Evolutionary conservation across 768 basidiomycete species (phyloP), one percentile per base, ranked within the genome.

Genomic region (Heimioporus sp.): DNA sequence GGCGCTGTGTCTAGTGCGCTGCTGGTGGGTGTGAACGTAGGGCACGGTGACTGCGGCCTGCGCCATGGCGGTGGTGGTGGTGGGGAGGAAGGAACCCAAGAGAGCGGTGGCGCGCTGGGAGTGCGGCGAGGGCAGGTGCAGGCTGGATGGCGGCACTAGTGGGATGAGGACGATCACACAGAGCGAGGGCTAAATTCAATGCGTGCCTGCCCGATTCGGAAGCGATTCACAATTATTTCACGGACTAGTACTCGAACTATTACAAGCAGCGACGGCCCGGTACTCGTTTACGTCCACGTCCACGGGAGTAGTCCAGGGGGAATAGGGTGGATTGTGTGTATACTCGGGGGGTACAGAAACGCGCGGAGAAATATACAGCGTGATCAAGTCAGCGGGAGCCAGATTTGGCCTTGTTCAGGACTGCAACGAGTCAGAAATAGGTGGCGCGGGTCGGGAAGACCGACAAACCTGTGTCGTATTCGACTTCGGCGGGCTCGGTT

Each of bases 401-500:
- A 6, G 6, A 49, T 28, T 10, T 5, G 16, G 32, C 64, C 47
- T 61, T 68, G n/a, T 17, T 13, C 16, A 50, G 48, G 17, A 67
- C 64, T 65, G 35, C 13, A 13, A 21, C 20, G 10, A 17, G 34
- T 15, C 4, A 21, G 21, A 3, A 43, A 67, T 43, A 65, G 50
- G 43, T 39, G 7, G 43, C 24, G 7, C 21, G 20, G 5, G 17
- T 12, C 0, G 28, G 15, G 10, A 31, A 35, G 34, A 12, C 16
- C 1, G 51, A 73, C 82, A 51, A 41, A 96, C 95, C 77, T 57
- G 69, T 76, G 38, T 92, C 84, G 60, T 82, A 74, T 24, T 80
- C 75, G 56, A 97, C 79, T 67, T 98, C 93, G 54, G 70, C 68
- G 52, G 53, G 69, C 36, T 91, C 92, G 44, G 90, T 94, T 50